Base-by-base conservation (phyloP, 2,329 filamentous ascomycete genomes). In the Cercospora sp. region DNA sequence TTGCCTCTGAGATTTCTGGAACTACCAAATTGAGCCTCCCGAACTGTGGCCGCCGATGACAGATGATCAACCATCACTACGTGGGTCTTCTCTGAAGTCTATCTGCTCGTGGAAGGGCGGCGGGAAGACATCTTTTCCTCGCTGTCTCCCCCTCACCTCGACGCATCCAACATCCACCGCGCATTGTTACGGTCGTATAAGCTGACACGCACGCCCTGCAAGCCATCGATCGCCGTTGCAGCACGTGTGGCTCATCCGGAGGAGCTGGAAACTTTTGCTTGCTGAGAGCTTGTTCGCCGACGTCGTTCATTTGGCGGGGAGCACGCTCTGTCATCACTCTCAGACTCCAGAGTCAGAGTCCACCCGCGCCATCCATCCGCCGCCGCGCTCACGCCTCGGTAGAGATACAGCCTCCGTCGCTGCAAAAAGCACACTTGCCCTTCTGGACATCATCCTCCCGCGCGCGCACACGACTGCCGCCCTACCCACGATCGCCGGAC, bases 341-440 rank as follows among this genome's bases (percentile, higher is more conserved):
- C 28, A 61, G 58, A 37, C 34, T 40, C 59, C 32, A 49, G 18
- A 61, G 59, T 61, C 59, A 43, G 40, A 61, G 24, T 26, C 34
- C 34, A 43, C 21, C 59, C 12, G 59, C 59, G 34, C 34, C 34
- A 40, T 40, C 13, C 34, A 40, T 40, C 34, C 34, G 34, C 13
- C 34, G 34, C 12, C 34, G 34, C 34, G 34, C 34, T 40, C 34
- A 40, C 34, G 58, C 58, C 58, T 60, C 58, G 58, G 58, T 13
- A 61, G 28, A 60, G 7, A 58, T 10, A 58, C 26, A n/a, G 7
- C 28, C 55, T 3, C 26, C 28, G 53, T 32, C 7, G 53, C 53
- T 57, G 24, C 53, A 28, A 28, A 7, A 9, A 28, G 24, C 30
- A 1, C 53, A 34, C 53, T 37, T 21, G 57, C 18, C 16, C 57